phyloP scores from a whole-genome alignment of 257 asterid species.

The Solanum sejunctum region DNA sequence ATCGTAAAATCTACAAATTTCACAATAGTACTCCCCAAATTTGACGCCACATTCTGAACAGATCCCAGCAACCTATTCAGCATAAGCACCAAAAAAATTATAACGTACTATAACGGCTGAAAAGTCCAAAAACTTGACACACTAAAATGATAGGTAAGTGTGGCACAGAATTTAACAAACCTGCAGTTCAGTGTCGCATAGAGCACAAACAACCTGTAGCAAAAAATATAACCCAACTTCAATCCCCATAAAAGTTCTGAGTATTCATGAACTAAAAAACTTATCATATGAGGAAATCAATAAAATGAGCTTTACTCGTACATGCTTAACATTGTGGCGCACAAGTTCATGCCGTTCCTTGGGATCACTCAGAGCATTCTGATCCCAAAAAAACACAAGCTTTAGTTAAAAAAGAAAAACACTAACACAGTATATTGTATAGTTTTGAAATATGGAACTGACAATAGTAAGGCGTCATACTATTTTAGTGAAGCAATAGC shows the following conservation, averaged over 20 bases:
- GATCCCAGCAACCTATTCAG: conserved; percentile 38
- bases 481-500: neutral
- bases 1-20: conserved; percentile 68
- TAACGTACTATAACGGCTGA: neutral
- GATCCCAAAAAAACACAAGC: neutral
- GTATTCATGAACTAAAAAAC: neutral
- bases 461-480: neutral
- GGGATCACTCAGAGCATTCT: conserved; percentile 60
- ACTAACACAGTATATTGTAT: neutral
- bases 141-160: neutral
- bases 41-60: conserved; percentile 70
- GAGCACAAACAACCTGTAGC: conserved; percentile 24
- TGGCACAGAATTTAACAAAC: neutral
- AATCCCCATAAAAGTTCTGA: neutral
- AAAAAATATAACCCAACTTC: neutral
- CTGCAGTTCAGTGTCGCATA: conserved; percentile 29
- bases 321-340: conserved; percentile 20
- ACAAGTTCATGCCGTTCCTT: conserved; percentile 68
- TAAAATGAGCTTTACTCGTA: neutral
- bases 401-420: neutral
- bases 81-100: neutral
- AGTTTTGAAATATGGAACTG: neutral
- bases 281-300: neutral
- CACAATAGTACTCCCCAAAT: conserved; percentile 84
- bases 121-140: neutral